These are phyloP conservation scores for Henckelia pumila DNA, from an alignment of 257 asterid species.

Conservation along the genomic window DNA sequence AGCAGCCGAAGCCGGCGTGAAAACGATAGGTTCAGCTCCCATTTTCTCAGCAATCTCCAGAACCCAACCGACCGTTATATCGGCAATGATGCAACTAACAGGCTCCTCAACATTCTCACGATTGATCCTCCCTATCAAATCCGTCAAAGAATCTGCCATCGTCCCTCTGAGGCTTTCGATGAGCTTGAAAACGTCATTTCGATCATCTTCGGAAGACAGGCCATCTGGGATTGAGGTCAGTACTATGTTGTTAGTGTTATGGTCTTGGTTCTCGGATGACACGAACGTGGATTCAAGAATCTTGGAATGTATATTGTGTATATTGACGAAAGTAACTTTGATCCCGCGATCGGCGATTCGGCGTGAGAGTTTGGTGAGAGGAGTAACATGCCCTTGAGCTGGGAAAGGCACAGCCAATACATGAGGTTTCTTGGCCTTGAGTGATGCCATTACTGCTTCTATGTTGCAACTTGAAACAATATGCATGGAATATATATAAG, in stretches of 20 bases:
- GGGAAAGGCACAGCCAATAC: constrained; percentile 48
- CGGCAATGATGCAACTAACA: constrained; percentile 37
- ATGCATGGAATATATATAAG: too few species aligned
- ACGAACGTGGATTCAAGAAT: background rate
- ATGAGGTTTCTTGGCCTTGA: constrained; percentile 25
- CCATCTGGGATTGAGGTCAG: constrained; percentile 36
- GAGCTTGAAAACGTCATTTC: constrained; percentile 7
- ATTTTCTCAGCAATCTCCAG: constrained; percentile 29
- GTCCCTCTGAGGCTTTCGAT: constrained; percentile 17
- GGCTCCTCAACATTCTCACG: constrained; percentile 15
- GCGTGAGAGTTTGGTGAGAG: constrained; percentile 42
- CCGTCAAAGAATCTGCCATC: constrained; percentile 25
- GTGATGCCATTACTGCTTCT: too few species aligned
- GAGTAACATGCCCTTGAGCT: constrained; percentile 54
- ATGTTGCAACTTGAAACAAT: too few species aligned
- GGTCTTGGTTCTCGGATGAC: too few species aligned
- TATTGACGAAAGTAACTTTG: constrained; percentile 50
- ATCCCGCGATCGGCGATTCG: constrained; percentile 39
- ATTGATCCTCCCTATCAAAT: constrained; percentile 30
- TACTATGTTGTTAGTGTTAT: background rate
- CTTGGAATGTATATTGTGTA: constrained; percentile 34
- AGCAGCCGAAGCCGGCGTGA: constrained; percentile 30
- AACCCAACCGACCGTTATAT: constrained; percentile 33
- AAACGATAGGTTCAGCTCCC: constrained; percentile 28
- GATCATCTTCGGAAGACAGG: constrained; percentile 18